Conservation (phyloP, 495 filamentous ascomycete species). For the Echria macrotheca region DNA sequence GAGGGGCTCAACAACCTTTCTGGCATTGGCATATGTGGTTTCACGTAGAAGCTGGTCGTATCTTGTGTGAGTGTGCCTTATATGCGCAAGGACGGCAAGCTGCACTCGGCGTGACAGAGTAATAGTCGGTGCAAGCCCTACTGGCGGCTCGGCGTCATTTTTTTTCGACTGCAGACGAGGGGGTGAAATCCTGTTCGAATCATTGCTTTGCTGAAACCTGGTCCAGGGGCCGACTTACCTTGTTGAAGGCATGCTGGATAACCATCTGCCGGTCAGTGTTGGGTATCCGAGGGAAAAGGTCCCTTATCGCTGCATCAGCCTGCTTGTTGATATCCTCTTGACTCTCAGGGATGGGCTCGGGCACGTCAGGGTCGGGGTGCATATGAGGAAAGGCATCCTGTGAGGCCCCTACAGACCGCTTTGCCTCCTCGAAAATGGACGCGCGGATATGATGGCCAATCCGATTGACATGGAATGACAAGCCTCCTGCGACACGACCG, state of each 20-base stretch:
- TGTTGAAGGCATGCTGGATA: slow-evolving; percentile 75
- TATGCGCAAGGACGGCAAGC: slow-evolving; percentile 78
- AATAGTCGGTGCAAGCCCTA: slow-evolving; percentile 64
- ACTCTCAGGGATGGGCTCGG: slow-evolving; percentile 48
- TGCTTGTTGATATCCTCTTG: slow-evolving; percentile 67
- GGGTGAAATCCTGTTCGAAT: slow-evolving; percentile 12
- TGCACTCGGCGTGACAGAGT: slow-evolving; percentile 70
- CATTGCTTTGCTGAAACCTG: background rate
- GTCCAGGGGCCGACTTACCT: slow-evolving; percentile 45
- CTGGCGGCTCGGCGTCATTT: slow-evolving; percentile 43
- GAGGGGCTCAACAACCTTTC: slow-evolving; percentile 61
- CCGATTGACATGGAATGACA: slow-evolving; percentile 68
- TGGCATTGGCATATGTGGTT: slow-evolving; percentile 61
- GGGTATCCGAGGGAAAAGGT: slow-evolving; percentile 85
- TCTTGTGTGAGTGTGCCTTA: slow-evolving; percentile 78
- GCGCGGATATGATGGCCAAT: slow-evolving; percentile 71
- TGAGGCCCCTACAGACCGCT: slow-evolving; percentile 22
- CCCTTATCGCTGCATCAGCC: slow-evolving; percentile 66
- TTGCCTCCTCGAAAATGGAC: slow-evolving; percentile 46
- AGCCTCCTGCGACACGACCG: no score
- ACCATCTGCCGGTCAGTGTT: slow-evolving; percentile 70
- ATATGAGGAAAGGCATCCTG: slow-evolving; percentile 12
- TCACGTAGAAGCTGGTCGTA: slow-evolving; percentile 73
- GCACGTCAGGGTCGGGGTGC: slow-evolving; percentile 21
- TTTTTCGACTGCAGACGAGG: slow-evolving; percentile 11